Conservation (phyloP, 305 asterid species). For the Rubia tinctorum region DNA sequence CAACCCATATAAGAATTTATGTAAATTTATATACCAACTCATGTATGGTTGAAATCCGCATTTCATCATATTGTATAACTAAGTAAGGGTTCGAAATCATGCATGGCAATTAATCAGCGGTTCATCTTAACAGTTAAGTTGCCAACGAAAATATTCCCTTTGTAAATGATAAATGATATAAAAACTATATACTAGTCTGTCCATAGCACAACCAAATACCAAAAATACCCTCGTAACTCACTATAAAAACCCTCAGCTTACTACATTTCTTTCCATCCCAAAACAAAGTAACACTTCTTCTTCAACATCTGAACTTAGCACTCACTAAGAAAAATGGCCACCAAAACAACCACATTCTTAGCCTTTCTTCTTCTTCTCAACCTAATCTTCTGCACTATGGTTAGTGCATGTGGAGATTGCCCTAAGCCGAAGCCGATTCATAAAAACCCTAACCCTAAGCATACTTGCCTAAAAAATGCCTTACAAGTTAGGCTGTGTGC, state of each 20-base stretch:
- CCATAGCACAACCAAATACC: neutral
- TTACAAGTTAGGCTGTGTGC: constrained; percentile 18
- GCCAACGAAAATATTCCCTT: neutral
- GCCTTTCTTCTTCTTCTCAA: constrained; percentile 40
- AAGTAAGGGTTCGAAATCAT: too few relatives aligned
- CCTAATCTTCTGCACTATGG: constrained; percentile 39
- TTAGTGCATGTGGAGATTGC: constrained; percentile 47
- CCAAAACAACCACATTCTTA: constrained; percentile 23
- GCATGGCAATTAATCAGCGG: neutral
- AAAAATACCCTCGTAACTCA: neutral
- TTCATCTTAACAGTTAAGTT: neutral
- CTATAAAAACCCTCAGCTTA: constrained; percentile 21
- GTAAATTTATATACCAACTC: too few relatives aligned
- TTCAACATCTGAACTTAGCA: neutral
- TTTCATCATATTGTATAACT: too few relatives aligned
- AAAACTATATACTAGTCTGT: too few relatives aligned
- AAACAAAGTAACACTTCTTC: constrained; percentile 2
- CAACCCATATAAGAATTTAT: too few relatives aligned
- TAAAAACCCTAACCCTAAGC: neutral
- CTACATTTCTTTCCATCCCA: constrained; percentile 3
- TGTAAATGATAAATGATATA: neutral
- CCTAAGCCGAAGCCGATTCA: constrained; percentile 13
- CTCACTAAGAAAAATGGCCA: constrained; percentile 25
- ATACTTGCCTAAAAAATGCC: constrained; percentile 18
- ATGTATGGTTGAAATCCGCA: too few relatives aligned